phyloP scores from a whole-genome alignment of 192 early-diverging fungal genomes.

The Fimicolochytrium jonesii region DNA sequence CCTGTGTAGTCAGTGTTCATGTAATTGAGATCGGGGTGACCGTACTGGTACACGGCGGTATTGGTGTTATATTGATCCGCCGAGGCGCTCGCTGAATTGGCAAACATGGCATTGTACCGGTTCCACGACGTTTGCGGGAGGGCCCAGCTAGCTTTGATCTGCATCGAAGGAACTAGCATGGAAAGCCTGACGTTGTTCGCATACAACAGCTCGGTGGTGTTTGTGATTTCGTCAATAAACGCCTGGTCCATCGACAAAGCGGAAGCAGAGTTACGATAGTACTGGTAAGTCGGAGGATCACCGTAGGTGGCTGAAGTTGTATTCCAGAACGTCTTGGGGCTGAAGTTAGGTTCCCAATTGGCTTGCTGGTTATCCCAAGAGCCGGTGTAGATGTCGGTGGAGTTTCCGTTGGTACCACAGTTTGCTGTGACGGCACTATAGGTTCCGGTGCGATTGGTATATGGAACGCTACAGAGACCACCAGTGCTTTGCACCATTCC shows the following conservation, averaged over 20 bases:
- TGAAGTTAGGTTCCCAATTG: slow-evolving; percentile 14
- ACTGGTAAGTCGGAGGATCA: slow-evolving; percentile 2
- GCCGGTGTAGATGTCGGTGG: not conserved
- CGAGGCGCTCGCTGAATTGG: not conserved
- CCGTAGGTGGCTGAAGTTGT: not conserved
- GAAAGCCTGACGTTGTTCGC: slow-evolving; percentile 8
- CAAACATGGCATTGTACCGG: not conserved
- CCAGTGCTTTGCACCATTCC: not conserved
- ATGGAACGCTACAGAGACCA: slow-evolving; percentile 3
- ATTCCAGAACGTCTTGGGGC: not conserved
- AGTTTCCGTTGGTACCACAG: not conserved
- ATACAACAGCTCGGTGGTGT: slow-evolving; percentile 17
- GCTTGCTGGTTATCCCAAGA: not conserved
- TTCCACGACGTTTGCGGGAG: not conserved
- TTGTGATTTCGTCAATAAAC: slow-evolving; percentile 24
- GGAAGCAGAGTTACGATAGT: slow-evolving; percentile 15
- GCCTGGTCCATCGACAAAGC: slow-evolving; percentile 13
- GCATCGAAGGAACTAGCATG: not conserved
- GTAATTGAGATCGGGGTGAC: slow-evolving; percentile 24
- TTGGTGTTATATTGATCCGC: slow-evolving; percentile 5
- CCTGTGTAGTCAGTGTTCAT: slow-evolving; percentile 13
- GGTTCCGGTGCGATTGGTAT: not conserved
- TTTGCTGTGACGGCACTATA: not conserved
- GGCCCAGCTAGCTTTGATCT: slow-evolving; percentile 5
- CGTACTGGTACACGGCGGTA: slow-evolving; percentile 32